Evolutionary conservation across 495 filamentous ascomycete species (phyloP).

Genomic region (Aspergillus nanangensis): DNA sequence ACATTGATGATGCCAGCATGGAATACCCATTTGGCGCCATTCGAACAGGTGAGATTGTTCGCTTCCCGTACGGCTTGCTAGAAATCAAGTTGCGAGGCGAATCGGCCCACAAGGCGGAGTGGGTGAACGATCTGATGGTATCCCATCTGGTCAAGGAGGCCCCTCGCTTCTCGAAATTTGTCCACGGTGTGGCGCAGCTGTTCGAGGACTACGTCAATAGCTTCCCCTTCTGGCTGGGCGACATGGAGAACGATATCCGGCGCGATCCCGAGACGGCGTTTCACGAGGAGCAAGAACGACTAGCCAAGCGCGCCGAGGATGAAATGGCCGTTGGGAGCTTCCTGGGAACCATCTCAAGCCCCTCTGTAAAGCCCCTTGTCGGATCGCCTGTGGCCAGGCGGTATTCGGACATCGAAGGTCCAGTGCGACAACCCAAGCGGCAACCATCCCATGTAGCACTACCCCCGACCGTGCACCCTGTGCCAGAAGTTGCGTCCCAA

Average conservation of each 20-base stretch:
- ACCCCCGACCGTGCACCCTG: conserved; percentile 16
- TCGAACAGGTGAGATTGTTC: conserved; percentile 85
- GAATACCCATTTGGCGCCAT: conserved; percentile 80
- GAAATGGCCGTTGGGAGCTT: conserved; percentile 87
- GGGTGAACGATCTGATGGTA: conserved; percentile 84
- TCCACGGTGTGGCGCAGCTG: conserved; percentile 83
- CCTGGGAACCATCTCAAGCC: conserved; percentile 47
- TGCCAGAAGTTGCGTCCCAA: conserved; percentile 10
- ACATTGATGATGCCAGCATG: conserved; percentile 81
- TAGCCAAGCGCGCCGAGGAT: conserved; percentile 74
- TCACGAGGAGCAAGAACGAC: conserved; percentile 80
- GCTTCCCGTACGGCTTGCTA: conserved; percentile 85
- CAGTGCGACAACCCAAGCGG: conserved; percentile 16
- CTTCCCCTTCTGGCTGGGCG: conserved; percentile 91
- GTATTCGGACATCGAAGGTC: conserved; percentile 19
- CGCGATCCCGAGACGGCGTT: conserved; percentile 89
- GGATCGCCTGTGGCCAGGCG: conserved; percentile 56
- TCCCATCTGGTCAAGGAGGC: conserved; percentile 88
- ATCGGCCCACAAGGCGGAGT: conserved; percentile 64
- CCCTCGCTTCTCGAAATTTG: conserved; percentile 92
- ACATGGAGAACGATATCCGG: conserved; percentile 86
- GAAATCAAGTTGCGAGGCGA: conserved; percentile 88
- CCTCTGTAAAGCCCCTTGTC: conserved; percentile 39
- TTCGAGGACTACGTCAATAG: conserved; percentile 96
- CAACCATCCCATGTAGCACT: conserved; percentile 20